Evolutionary conservation across 441 rosid species (phyloP).

Genomic region (Gossypium schwendimanii): DNA sequence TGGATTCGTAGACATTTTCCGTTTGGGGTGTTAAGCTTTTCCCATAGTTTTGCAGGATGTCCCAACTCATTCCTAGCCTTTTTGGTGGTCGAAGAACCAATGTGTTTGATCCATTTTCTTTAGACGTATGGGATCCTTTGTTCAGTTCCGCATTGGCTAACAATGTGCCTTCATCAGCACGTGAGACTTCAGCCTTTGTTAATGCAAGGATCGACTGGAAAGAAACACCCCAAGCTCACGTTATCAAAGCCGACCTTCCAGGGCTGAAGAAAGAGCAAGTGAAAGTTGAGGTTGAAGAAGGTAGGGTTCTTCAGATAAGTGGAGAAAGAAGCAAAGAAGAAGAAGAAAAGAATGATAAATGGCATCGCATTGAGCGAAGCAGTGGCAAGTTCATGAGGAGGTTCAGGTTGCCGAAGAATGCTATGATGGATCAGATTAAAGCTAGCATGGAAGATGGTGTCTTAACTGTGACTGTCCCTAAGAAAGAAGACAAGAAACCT

Average conservation of each 20-base stretch:
- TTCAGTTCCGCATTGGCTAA: conserved; percentile 10
- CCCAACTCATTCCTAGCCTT: conserved; percentile 33
- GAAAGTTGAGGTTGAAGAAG: conserved; percentile 32
- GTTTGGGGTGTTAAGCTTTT: background rate
- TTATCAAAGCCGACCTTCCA: conserved; percentile 23
- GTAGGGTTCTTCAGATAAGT: conserved; percentile 28
- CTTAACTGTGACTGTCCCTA: conserved; percentile 27
- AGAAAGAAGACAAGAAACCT: conserved; percentile 23
- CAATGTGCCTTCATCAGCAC: background rate
- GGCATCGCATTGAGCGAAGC: conserved; percentile 35
- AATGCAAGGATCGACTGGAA: conserved; percentile 21
- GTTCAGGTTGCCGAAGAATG: conserved; percentile 34
- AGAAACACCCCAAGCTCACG: conserved; percentile 21
- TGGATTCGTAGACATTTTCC: background rate
- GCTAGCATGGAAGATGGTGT: conserved; percentile 36
- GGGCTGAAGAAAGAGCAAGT: conserved; percentile 35
- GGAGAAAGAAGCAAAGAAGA: conserved; percentile 31
- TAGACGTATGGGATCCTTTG: conserved; percentile 24
- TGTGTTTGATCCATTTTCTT: conserved; percentile 19
- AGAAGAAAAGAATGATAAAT: conserved; percentile 33
- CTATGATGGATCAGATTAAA: conserved; percentile 23
- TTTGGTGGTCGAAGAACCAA: conserved; percentile 23
- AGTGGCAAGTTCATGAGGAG: conserved; percentile 28
- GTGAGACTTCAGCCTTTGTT: conserved; percentile 12
- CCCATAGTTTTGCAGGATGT: conserved; percentile 14